Base-by-base conservation (phyloP, 1,284 basidiomycete species). In the Cystobasidiaceae sp. region DNA sequence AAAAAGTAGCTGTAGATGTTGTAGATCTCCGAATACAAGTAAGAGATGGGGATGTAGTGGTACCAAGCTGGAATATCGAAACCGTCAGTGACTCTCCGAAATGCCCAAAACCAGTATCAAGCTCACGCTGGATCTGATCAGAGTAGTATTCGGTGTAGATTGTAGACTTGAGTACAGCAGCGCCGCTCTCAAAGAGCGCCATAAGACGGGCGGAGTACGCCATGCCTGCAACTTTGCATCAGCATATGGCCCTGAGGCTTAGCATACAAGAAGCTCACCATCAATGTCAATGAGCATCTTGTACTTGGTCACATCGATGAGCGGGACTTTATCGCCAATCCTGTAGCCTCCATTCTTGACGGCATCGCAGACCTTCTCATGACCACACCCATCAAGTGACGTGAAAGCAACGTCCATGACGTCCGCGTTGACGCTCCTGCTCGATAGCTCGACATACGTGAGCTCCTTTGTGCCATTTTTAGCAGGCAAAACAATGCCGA, bases 131-230 rank as follows among this genome's bases (percentile, higher is more conserved):
- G 15, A 79, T 74, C 79, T 79, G 80, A 28, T 79, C 77, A 13
- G 63, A 56, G 50, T 65, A 93, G 77, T 86, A 96, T 77, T 97
- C 93, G 33, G 85, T 83, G 76, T 96, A 93, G 0, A 96, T 86
- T 0, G 88, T 92, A 19, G 87, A 82, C 78, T 97, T 96, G 70
- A 97, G 76, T 8, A 91, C 88, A 0, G 87, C 92, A 70, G 89
- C 91, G 75, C 93, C 90, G 73, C 76, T 87, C 46, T 89, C 89
- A 76, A 94, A 79, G 72, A 91, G 86, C 0, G 89, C 84, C 79
- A 93, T 85, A 75, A 94, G 89, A 49, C 89, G 82, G 5, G 87
- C 93, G 43, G 88, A 91, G 76, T 96, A 96, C 17, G 89, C 87
- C 87, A 90, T 91, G 30, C 93, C 93, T 63, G 94, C 92, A 60